Conservation (phyloP, 768 basidiomycete species). For the Lepiota venenata region DNA sequence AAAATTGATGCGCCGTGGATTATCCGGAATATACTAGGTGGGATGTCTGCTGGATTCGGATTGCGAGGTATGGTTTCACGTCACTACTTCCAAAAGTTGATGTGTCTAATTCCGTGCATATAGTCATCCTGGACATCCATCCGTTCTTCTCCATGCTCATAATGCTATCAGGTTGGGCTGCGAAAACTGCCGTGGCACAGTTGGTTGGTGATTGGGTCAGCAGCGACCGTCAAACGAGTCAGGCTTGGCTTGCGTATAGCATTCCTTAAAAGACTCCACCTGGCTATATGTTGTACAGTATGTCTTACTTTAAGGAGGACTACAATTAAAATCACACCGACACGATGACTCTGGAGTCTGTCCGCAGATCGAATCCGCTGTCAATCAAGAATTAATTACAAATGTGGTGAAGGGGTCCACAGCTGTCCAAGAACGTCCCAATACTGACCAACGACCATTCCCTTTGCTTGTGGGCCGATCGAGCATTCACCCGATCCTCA, state of each 20-base stretch:
- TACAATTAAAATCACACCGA: too few relatives aligned
- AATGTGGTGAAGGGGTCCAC: too few relatives aligned
- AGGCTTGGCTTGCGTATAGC: conserved; percentile 80
- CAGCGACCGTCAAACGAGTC: conserved; percentile 49
- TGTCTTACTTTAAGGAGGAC: too few relatives aligned
- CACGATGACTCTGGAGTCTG: too few relatives aligned
- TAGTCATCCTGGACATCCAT: conserved; percentile 77
- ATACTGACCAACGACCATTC: too few relatives aligned
- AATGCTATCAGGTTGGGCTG: conserved; percentile 69
- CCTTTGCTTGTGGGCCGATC: too few relatives aligned
- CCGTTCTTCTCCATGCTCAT: conserved; percentile 74
- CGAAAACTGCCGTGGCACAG: conserved; percentile 61
- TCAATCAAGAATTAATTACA: too few relatives aligned
- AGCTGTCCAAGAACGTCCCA: too few relatives aligned
- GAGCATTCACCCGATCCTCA: too few relatives aligned
- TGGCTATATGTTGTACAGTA: too few relatives aligned
- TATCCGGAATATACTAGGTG: conserved; percentile 78
- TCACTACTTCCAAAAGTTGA: not conserved
- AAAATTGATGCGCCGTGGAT: conserved; percentile 81
- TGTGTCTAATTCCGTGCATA: not conserved
- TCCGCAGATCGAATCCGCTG: too few relatives aligned
- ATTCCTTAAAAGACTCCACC: conserved; percentile 49
- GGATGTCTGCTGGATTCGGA: conserved; percentile 86
- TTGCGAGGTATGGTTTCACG: conserved; percentile 64
- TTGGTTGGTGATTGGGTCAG: conserved; percentile 70